Evolutionary conservation across 1,139 yeast genomes (phyloP).

Genomic region (Cylindricascospora bacillispora): DNA sequence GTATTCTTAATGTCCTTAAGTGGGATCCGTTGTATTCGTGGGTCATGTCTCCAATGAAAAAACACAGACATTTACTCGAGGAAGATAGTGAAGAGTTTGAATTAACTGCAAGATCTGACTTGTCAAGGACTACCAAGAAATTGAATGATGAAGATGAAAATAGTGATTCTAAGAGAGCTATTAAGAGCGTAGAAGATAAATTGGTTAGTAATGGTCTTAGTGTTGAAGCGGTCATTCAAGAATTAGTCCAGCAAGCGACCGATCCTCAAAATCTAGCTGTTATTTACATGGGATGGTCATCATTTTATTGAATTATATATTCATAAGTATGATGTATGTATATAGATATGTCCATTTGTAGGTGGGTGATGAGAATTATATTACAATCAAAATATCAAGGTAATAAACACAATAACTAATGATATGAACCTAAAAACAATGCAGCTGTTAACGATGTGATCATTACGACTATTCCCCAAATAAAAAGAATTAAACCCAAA

Average conservation of each 20-base stretch:
- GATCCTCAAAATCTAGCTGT: conserved; percentile 55
- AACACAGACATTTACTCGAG: conserved; percentile 29
- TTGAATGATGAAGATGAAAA: conserved; percentile 26
- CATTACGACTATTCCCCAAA: conserved; percentile 4
- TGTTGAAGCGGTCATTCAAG: conserved; percentile 74
- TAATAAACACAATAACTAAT: no score
- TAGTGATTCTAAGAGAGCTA: conserved; percentile 60
- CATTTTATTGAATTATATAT: conserved; percentile 30
- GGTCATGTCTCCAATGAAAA: conserved; percentile 65
- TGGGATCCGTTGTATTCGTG: conserved; percentile 93
- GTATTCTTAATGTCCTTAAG: conserved; percentile 72
- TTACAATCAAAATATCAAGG: no score
- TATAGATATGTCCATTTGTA: no score
- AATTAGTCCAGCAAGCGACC: conserved; percentile 66
- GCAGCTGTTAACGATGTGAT: conserved; percentile 3
- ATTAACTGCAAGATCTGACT: background rate
- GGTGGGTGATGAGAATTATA: no score
- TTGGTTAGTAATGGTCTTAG: conserved; percentile 55
- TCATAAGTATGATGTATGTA: no score
- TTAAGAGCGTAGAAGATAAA: conserved; percentile 60
- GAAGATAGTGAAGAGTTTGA: conserved; percentile 10
- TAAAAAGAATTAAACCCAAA: conserved; percentile 1
- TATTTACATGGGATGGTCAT: conserved; percentile 75
- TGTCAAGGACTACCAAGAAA: background rate
- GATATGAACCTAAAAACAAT: no score